phyloP scores from a whole-genome alignment of 176 grass and related monocot genomes.

The Carex scoparia region DNA sequence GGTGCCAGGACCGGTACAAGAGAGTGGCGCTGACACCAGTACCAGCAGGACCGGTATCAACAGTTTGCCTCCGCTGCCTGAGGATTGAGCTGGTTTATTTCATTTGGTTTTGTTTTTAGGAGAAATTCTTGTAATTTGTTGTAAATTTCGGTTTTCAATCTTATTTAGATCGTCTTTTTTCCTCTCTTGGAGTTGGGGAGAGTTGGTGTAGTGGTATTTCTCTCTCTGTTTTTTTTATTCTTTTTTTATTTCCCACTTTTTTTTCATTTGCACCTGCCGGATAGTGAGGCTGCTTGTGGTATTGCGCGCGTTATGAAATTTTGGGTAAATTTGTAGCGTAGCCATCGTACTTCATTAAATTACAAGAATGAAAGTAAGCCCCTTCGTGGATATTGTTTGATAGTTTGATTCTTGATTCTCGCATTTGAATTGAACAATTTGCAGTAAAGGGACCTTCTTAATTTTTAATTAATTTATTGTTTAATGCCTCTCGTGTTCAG shows the following conservation, averaged over 20 bases:
- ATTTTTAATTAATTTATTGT: neutral
- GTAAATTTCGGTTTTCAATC: conserved; percentile 27
- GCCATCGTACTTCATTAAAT: conserved; percentile 1
- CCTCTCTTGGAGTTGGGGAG: conserved; percentile 18
- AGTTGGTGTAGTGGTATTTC: neutral
- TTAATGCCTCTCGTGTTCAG: neutral
- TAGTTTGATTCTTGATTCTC: neutral
- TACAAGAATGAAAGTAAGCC: neutral
- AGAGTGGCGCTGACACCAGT: neutral
- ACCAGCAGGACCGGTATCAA: neutral
- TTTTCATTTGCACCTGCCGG: neutral
- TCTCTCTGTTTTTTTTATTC: neutral
- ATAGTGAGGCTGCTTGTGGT: conserved; percentile 11
- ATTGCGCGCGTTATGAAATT: conserved; percentile 13
- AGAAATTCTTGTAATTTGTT: conserved; percentile 33
- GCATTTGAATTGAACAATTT: neutral
- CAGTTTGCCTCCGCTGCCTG: conserved; percentile 5
- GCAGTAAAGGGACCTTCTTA: neutral
- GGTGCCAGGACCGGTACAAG: neutral
- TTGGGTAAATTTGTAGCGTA: neutral
- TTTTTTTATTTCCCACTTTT: neutral
- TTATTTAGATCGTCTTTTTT: conserved; percentile 30
- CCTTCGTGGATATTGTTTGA: neutral
- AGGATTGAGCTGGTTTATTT: conserved; percentile 14
- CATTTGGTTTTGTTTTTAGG: conserved; percentile 16